Evolutionary conservation across 2,329 filamentous ascomycete species (phyloP).

Genomic region (Emergomyces orientalis): DNA sequence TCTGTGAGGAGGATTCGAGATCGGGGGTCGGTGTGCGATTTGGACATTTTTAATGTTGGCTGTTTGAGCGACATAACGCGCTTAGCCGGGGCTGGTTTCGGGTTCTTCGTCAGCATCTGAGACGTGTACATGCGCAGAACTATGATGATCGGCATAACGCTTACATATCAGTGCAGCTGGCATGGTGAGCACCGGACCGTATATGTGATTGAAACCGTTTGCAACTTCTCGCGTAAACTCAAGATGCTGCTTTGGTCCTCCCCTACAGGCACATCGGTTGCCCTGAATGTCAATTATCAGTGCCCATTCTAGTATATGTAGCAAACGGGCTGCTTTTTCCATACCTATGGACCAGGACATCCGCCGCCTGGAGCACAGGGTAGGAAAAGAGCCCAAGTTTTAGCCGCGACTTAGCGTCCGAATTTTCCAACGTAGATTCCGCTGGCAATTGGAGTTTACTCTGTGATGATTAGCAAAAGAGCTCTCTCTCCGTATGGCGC

Average conservation of each 20-base stretch:
- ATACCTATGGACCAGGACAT: slow-evolving; percentile 76
- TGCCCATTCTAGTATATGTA: slow-evolving; percentile 11
- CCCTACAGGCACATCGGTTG: slow-evolving; percentile 94
- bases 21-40: slow-evolving; percentile 61
- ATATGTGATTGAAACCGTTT: slow-evolving; percentile 73
- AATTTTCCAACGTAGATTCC: slow-evolving; percentile 49
- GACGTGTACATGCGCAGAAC: neutral
- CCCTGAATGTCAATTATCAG: slow-evolving; percentile 38
- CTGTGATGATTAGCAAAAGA: slow-evolving; percentile 34
- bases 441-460: slow-evolving; percentile 62
- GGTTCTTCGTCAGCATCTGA: neutral
- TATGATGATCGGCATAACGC: slow-evolving; percentile 13
- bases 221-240: slow-evolving; percentile 85
- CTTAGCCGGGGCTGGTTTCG: slow-evolving; percentile 56
- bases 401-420: slow-evolving; percentile 50
- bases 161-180: slow-evolving; percentile 66
- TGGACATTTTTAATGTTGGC: slow-evolving; percentile 84
- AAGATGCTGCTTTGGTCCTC: slow-evolving; percentile 89
- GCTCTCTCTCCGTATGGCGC: neutral
- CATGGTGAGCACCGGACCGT: slow-evolving; percentile 52
- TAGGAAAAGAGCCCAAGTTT: slow-evolving; percentile 93
- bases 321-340: slow-evolving; percentile 5
- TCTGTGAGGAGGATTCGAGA: slow-evolving; percentile 82
- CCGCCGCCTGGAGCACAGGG: slow-evolving; percentile 88
- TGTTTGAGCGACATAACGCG: slow-evolving; percentile 82